Conservation (phyloP, 768 basidiomycete genomes). For the Pseudohyphozyma bogoriensis region DNA sequence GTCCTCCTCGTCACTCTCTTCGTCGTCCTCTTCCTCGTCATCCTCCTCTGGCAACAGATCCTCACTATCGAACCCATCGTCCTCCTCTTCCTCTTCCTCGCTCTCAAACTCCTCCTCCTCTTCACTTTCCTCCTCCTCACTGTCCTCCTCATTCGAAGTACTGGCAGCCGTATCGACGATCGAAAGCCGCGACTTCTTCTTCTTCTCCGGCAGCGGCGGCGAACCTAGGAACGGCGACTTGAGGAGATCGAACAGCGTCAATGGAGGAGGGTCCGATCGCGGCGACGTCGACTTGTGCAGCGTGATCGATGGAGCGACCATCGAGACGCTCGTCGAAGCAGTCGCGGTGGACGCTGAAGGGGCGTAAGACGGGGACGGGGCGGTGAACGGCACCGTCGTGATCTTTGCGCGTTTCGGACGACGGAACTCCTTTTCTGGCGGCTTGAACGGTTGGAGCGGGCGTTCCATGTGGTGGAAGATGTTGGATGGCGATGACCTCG, state of each 20-base stretch:
- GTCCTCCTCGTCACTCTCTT: background rate
- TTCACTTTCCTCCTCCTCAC: background rate
- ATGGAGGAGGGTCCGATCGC: background rate
- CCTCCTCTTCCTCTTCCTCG: background rate
- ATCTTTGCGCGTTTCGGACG: too few species aligned
- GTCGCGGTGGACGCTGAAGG: too few species aligned
- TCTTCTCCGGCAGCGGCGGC: background rate
- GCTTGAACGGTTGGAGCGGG: too few species aligned
- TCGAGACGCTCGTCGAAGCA: too few species aligned
- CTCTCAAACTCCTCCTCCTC: background rate
- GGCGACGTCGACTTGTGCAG: background rate
- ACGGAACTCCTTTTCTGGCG: too few species aligned
- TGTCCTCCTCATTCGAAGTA: background rate
- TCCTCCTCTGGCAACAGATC: background rate
- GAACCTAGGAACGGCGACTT: background rate
- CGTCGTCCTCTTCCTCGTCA: background rate
- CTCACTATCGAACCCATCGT: background rate
- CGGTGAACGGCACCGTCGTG: too few species aligned
- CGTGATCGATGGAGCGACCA: too few species aligned
- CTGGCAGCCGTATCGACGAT: too few species aligned
- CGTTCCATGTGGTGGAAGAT: too few species aligned
- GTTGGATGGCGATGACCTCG: too few species aligned
- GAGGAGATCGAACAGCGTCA: background rate
- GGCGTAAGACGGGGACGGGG: too few species aligned
- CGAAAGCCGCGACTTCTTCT: background rate